These are phyloP conservation scores for Setomelanomma holmii DNA, from an alignment of 2,329 filamentous ascomycete genomes.

Conservation along the genomic window DNA sequence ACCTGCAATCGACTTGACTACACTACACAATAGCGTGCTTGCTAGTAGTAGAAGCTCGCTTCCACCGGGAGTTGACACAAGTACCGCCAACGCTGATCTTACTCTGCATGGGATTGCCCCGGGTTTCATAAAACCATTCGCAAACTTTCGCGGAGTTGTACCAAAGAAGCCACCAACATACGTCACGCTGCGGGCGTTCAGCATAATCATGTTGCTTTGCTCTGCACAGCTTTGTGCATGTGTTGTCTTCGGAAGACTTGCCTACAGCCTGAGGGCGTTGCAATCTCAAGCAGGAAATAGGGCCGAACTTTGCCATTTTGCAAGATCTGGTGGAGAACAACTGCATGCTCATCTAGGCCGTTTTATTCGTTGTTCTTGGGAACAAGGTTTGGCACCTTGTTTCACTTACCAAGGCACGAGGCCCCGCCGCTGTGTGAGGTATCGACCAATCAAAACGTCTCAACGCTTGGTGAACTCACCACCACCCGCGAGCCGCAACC, in stretches of 20 bases:
- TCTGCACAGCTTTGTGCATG: background rate
- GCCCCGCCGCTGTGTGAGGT: background rate
- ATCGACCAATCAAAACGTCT: background rate
- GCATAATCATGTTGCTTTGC: background rate
- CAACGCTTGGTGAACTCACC: background rate
- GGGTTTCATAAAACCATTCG: background rate
- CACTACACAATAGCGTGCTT: background rate
- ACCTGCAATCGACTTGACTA: background rate
- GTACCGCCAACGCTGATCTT: background rate
- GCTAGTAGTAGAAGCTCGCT: background rate
- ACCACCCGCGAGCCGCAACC: background rate
- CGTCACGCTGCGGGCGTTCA: background rate
- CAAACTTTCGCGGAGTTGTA: background rate
- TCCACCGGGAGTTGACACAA: background rate
- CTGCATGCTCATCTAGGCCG: background rate
- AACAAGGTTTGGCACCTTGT: conserved; percentile 5
- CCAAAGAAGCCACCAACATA: background rate
- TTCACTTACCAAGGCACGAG: conserved; percentile 1
- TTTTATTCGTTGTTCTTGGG: background rate
- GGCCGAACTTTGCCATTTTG: background rate
- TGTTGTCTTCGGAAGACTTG: background rate
- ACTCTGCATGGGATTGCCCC: background rate
- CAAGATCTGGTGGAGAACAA: background rate
- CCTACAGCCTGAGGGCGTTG: background rate
- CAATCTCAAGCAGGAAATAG: background rate